Evolutionary conservation across 2,329 filamentous ascomycete species (phyloP), one percentile per base, ranked within the genome.

Genomic region (Zopfia rhizophila): DNA sequence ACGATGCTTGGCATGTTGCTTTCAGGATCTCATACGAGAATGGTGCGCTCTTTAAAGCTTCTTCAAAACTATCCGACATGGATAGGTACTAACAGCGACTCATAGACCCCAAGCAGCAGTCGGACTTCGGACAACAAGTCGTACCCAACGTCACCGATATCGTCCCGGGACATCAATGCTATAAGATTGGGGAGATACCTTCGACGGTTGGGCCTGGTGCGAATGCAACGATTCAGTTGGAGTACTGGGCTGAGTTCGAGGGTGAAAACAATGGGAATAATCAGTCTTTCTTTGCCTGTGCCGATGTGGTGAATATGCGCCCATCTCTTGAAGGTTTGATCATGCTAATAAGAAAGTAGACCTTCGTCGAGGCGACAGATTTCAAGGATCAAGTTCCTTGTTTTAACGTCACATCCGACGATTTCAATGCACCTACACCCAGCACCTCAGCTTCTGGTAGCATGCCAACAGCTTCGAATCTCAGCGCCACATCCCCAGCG

Each of bases 1-100:
- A 84, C 47, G 80, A 84, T 38, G 81, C 82, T 4, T 84, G 76
- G 59, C 73, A 78, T 28, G 67, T 83, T 17, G 74, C 79, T 38
- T 72, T 86, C 14, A 75, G 78, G 40, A 76, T 86, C 39, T 80
- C 83, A 0, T 79, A 82, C 50, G 65, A 67, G 4, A 71, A 78
- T 39, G 71, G 82, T 83, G 8, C 2, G 4, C 5, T 29, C 17
- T 21, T n/a, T 13, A 14, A 4, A 22, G 13, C 2, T 17, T 16
- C 29, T n/a, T n/a, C n/a, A n/a, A n/a, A n/a, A n/a, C n/a, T n/a
- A n/a, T n/a, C n/a, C n/a, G n/a, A 57, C 31, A 32, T 13, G 17
- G 38, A 4, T 17, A 38, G 38, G 24, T 13, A 8, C 21, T 49
- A 22, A 21, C 23, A 17, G 17, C 3, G 7, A 8, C 33, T 23